Percentiles rank a stretch among this genome's conserved stretches.
Evolutionary conservation across 768 basidiomycete species (phyloP).

Genomic region (Russula compacta): DNA sequence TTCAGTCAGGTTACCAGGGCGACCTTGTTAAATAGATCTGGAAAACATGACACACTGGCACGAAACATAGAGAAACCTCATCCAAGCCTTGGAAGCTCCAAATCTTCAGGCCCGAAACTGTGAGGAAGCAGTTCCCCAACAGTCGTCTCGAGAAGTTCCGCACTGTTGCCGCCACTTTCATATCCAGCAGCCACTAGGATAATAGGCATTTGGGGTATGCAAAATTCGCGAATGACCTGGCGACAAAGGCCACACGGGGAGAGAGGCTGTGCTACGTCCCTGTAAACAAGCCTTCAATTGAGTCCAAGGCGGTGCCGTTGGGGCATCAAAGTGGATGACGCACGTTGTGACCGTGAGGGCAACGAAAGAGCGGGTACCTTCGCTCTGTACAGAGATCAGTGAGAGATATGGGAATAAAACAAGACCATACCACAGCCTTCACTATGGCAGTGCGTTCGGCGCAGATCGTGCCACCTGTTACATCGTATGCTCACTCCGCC

Average conservation of each 20-base stretch:
- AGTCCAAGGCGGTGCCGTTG: background rate
- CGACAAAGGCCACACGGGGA: conserved; percentile 95
- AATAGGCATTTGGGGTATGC: conserved; percentile 60
- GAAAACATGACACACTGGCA: background rate
- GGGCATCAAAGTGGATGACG: conserved; percentile 22
- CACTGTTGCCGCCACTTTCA: conserved; percentile 14
- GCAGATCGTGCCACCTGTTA: conserved; percentile 80
- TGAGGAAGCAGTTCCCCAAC: conserved; percentile 13
- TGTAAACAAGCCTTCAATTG: conserved; percentile 24
- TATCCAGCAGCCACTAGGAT: conserved; percentile 62
- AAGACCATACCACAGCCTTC: conserved; percentile 73
- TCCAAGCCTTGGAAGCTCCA: conserved; percentile 13
- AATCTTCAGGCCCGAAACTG: conserved; percentile 18
- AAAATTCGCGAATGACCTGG: conserved; percentile 85
- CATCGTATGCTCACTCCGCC: background rate
- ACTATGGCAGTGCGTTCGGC: conserved; percentile 92
- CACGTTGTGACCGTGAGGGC: conserved; percentile 79
- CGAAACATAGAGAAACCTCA: background rate
- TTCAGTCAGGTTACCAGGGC: background rate
- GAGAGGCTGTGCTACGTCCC: conserved; percentile 56
- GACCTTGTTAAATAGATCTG: background rate
- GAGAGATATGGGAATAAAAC: no score
- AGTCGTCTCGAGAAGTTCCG: conserved; percentile 12
- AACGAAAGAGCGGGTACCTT: conserved; percentile 36
- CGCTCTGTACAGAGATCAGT: no score